Evolutionary conservation across 2,329 filamentous ascomycete species (phyloP).

Genomic region (Chaetothyriales sp.): DNA sequence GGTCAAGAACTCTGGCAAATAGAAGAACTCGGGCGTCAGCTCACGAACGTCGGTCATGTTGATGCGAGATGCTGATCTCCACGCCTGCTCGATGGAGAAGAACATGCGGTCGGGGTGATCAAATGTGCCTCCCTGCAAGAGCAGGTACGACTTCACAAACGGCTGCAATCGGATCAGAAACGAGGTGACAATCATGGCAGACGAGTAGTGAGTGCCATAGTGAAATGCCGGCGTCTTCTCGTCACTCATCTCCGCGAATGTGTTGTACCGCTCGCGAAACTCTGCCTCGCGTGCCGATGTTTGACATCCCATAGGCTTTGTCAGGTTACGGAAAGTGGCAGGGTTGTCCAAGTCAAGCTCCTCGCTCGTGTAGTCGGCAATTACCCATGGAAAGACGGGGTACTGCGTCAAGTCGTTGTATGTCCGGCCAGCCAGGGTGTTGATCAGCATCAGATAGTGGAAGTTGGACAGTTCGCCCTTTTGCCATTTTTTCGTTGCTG

Average conservation of each 20-base stretch:
- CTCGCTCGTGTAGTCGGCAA: slow-evolving; percentile 89
- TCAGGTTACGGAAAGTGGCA: slow-evolving; percentile 72
- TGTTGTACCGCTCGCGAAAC: slow-evolving; percentile 70
- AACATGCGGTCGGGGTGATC: slow-evolving; percentile 93
- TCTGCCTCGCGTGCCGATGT: slow-evolving; percentile 58
- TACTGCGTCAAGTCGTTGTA: slow-evolving; percentile 98
- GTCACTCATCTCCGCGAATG: slow-evolving; percentile 82
- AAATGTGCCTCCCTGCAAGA: slow-evolving; percentile 89
- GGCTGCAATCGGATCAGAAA: slow-evolving; percentile 91
- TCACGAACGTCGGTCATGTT: slow-evolving; percentile 93
- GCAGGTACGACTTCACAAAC: slow-evolving; percentile 86
- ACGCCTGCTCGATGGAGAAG: slow-evolving; percentile 79
- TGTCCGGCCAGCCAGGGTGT: slow-evolving; percentile 89
- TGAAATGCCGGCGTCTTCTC: slow-evolving; percentile 65
- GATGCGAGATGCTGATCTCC: slow-evolving; percentile 74
- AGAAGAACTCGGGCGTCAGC: slow-evolving; percentile 94
- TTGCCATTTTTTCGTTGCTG: slow-evolving; percentile 77
- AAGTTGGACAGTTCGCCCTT: slow-evolving; percentile 96
- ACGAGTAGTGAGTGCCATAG: slow-evolving; percentile 97
- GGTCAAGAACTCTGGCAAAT: slow-evolving; percentile 82
- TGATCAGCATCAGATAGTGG: slow-evolving; percentile 95
- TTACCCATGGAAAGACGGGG: slow-evolving; percentile 91
- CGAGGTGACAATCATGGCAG: slow-evolving; percentile 94
- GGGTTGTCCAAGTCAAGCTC: slow-evolving; percentile 78
- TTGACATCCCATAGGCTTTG: slow-evolving; percentile 93